Conservation (phyloP, 116 monocot genomes). For the Posidonia oceanica region DNA sequence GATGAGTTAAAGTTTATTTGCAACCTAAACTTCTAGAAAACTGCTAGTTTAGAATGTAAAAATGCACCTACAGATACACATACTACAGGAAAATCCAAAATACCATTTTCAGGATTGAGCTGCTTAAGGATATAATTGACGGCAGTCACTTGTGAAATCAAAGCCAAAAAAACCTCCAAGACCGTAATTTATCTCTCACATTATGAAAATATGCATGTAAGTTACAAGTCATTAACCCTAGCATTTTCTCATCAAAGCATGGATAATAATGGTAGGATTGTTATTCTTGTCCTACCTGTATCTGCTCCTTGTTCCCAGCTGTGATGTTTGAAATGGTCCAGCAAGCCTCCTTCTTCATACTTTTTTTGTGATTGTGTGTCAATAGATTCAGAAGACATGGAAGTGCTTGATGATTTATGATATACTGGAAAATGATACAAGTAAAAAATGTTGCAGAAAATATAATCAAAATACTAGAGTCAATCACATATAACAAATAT, state of each 20-base stretch:
- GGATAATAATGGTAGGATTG: too few species aligned
- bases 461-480: background rate
- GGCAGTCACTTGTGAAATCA: too few species aligned
- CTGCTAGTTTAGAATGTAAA: too few species aligned
- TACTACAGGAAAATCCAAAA: too few species aligned
- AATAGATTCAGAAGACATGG: slow-evolving; percentile 59
- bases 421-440: slow-evolving; percentile 34
- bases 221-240: background rate
- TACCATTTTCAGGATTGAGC: too few species aligned
- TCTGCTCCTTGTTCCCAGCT: slow-evolving; percentile 89
- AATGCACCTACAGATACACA: too few species aligned
- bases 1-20: background rate
- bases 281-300: slow-evolving; percentile 40
- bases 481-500: background rate
- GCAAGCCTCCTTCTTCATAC: slow-evolving; percentile 94
- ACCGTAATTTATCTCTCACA: too few species aligned
- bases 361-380: slow-evolving; percentile 78
- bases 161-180: too few species aligned
- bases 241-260: background rate
- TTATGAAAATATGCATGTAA: too few species aligned
- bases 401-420: slow-evolving; percentile 77
- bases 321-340: slow-evolving; percentile 98
- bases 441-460: background rate
- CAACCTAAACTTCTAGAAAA: background rate
- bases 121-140: too few species aligned